Evolutionary conservation across 2,329 filamentous ascomycete genomes (phyloP).

Genomic region (Botrytis cinerea): DNA sequence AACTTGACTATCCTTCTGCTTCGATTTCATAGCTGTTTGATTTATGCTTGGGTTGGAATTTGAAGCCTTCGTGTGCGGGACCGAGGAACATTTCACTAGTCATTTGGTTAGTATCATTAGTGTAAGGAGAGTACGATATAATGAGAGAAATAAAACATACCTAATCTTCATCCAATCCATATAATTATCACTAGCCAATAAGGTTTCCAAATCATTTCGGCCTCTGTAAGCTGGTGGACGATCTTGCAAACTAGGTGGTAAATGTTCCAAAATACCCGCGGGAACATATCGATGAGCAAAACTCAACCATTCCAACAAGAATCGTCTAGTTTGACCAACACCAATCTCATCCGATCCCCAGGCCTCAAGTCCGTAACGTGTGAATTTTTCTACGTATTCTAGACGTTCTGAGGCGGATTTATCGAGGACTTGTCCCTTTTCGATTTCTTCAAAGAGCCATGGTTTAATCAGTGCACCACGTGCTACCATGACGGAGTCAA

Average conservation of each 20-base stretch:
- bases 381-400: constrained; percentile 83
- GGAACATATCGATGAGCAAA: constrained; percentile 93
- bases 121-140: not conserved
- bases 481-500: constrained; percentile 97
- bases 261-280: constrained; percentile 80
- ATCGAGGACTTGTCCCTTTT: constrained; percentile 88
- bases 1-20: constrained; percentile 59
- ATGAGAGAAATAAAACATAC: constrained; percentile 53
- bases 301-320: constrained; percentile 93
- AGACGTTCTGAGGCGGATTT: constrained; percentile 89
- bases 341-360: constrained; percentile 97
- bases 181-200: constrained; percentile 88
- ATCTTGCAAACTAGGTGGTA: constrained; percentile 88
- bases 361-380: constrained; percentile 83
- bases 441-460: constrained; percentile 97
- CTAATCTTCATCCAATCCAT: constrained; percentile 99
- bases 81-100: constrained; percentile 95
- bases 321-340: constrained; percentile 84
- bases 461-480: constrained; percentile 95
- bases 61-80: constrained; percentile 84
- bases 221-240: constrained; percentile 81
- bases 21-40: constrained; percentile 87
- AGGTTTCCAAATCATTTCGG: constrained; percentile 88
- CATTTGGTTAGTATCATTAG: constrained; percentile 4
- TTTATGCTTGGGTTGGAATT: constrained; percentile 97